These are phyloP conservation scores for Darksidea phi DNA, from an alignment of 495 filamentous ascomycete genomes.

Conservation along the genomic window DNA sequence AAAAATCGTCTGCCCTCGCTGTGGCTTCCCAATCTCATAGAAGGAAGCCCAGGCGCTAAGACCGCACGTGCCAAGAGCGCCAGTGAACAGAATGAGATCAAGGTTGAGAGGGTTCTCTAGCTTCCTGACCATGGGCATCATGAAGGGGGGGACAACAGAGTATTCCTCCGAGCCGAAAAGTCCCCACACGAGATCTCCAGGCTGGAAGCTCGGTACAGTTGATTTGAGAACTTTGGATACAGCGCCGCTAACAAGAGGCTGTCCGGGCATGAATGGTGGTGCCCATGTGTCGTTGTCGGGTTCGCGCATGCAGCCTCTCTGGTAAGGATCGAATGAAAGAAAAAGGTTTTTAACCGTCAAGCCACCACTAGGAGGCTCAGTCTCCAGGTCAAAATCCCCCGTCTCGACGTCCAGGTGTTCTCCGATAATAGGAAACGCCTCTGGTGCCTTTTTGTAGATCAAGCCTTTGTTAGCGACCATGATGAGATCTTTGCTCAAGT, in stretches of 20 bases:
- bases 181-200: conserved; percentile 34
- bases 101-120: conserved; percentile 60
- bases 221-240: conserved; percentile 39
- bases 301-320: conserved; percentile 59
- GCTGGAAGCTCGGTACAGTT: conserved; percentile 32
- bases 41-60: conserved; percentile 75
- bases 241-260: conserved; percentile 38
- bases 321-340: conserved; percentile 82
- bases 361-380: conserved; percentile 62
- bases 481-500: background rate
- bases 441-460: conserved; percentile 69
- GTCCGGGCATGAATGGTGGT: conserved; percentile 26
- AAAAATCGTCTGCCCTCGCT: conserved; percentile 83
- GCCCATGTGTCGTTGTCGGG: conserved; percentile 36
- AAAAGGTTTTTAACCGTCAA: conserved; percentile 69
- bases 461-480: conserved; percentile 68
- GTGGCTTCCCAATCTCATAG: conserved; percentile 76
- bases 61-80: conserved; percentile 78
- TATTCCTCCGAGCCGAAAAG: conserved; percentile 34
- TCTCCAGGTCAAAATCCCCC: conserved; percentile 60
- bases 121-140: conserved; percentile 19
- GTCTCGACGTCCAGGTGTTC: conserved; percentile 67
- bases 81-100: conserved; percentile 60
- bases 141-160: conserved; percentile 12
- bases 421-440: conserved; percentile 64